Percentiles rank a stretch among this genome's conserved stretches.
Conservation (phyloP, 2,329 filamentous ascomycete species). For the Colletotrichum nymphaeae region DNA sequence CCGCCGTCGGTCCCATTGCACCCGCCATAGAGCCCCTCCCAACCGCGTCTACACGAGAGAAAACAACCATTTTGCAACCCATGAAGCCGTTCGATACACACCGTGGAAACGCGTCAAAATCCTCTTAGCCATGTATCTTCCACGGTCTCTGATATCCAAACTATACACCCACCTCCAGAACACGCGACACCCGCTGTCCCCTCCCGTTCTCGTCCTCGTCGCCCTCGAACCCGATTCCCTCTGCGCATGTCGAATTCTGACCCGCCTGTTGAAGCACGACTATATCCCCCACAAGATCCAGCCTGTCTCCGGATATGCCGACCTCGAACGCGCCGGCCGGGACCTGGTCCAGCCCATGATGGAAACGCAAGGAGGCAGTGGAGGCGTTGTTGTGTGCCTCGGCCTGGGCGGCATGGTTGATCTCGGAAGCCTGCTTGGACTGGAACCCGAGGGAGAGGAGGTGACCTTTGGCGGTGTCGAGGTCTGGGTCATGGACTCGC, state of each 20-base stretch:
- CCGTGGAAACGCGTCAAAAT: conserved; percentile 45
- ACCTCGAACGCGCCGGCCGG: conserved; percentile 82
- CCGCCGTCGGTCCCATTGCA: neutral
- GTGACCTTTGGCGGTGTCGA: conserved; percentile 84
- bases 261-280: conserved; percentile 93
- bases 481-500: conserved; percentile 92
- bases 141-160: conserved; percentile 87
- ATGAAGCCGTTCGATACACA: conserved; percentile 46
- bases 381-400: conserved; percentile 90
- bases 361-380: conserved; percentile 83
- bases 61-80: conserved; percentile 32
- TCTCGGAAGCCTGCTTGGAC: conserved; percentile 80
- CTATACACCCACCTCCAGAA: conserved; percentile 91
- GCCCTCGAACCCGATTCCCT: conserved; percentile 95
- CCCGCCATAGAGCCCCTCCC: neutral
- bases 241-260: conserved; percentile 94
- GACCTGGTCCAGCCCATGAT: conserved; percentile 89
- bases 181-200: conserved; percentile 88
- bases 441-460: conserved; percentile 76
- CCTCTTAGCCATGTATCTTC: conserved; percentile 83
- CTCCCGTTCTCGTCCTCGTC: conserved; percentile 90
- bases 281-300: conserved; percentile 98
- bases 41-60: neutral
- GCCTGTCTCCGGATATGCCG: conserved; percentile 91
- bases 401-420: conserved; percentile 94